Base-by-base conservation (phyloP, 1,284 basidiomycete genomes). In the Puccinia hordei region DNA sequence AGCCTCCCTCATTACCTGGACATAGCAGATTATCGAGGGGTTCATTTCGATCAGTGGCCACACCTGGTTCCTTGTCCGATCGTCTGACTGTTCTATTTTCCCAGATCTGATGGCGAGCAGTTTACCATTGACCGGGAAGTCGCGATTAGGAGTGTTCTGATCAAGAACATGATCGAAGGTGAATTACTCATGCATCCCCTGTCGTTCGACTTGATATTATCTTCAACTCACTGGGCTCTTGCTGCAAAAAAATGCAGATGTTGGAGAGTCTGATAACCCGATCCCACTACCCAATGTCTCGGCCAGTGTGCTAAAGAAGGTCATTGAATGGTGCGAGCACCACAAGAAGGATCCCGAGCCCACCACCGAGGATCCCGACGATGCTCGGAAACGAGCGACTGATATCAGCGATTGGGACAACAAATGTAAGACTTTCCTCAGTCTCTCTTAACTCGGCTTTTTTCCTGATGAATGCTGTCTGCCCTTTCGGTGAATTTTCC, bases 161-260 rank as follows among this genome's bases (percentile, higher is more conserved):
- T 99, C 88, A 98, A 97, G 90, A 95, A 97, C 89, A 98, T 99
- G 96, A 92, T 99, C 81, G 97, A 99, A 87, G 96, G 96, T 95
- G 85, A 84, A 38, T 65, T 55, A 33, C 51, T 71, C 3, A 46
- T 38, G 15, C 38, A 66, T 66, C 33, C 30, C 19, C 61, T 38
- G 24, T 27, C 75, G 38, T 63, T 46, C 59, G 1, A 76, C 22
- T 49, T 41, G 41, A 53, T 1, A 51, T 69, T 8, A 24, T 41
- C n/a, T 12, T 41, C 38, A 49, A 49, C 46, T 19, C 41, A 44
- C 22, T 80, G 12, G 57, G 35, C 38, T n/a, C 15, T 53, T 49
- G 68, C 33, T 57, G 24, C 53, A 38, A 66, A 66, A 72, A 61
- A 61, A 49, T 12, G 35, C 85, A 97, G 95, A 98, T 87, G 91